Base-by-base conservation (phyloP, 805 yeast genomes). In the Cyberlindnera veronae region DNA sequence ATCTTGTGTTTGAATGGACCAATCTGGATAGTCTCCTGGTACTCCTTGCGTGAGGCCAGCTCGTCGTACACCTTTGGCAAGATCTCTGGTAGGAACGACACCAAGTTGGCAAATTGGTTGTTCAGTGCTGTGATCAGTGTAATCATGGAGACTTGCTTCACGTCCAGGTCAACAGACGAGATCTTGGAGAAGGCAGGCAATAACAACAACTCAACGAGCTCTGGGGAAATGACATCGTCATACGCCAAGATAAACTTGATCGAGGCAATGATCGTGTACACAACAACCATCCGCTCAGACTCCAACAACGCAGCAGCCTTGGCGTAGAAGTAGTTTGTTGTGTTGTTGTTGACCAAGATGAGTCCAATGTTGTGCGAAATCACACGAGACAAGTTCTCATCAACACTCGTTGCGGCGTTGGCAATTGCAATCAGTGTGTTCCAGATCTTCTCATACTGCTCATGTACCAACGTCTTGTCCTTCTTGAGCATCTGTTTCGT, bases 1-100 rank as follows among this genome's bases (percentile, higher is more conserved):
- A 85, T 74, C 45, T 79, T 79, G 56, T 85, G 90, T 55, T 84
- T 85, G 67, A 83, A 86, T 0, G 95, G 95, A 2, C 96, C 96
- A 77, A 88, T 85, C 34, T 81, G 83, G 24, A 87, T 80, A 15
- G 71, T 66, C 39, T 79, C 79, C 32, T 82, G 75, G 51, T 76
- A 79, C 41, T 75, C 73, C 23, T 71, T 73, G 48, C 74, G 74
- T 1, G 80, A 68, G 11, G 61, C 62, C 33, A 84, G 67, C 53
- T 84, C 87, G 5, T 61, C 63, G 48, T 72, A 72, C 3, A 84
- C 62, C 0, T 58, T 54, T 0, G 84, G 78, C 29, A 83, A 60
- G 2, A 80, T 63, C 3, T 56, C 54, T 4, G 71, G 60, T 29
- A 79, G 57, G 36, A 71, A 64, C 2, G 74, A 71, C 3, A 73